Conservation (phyloP, 2,329 filamentous ascomycete species). For the Diaporthe citri region DNA sequence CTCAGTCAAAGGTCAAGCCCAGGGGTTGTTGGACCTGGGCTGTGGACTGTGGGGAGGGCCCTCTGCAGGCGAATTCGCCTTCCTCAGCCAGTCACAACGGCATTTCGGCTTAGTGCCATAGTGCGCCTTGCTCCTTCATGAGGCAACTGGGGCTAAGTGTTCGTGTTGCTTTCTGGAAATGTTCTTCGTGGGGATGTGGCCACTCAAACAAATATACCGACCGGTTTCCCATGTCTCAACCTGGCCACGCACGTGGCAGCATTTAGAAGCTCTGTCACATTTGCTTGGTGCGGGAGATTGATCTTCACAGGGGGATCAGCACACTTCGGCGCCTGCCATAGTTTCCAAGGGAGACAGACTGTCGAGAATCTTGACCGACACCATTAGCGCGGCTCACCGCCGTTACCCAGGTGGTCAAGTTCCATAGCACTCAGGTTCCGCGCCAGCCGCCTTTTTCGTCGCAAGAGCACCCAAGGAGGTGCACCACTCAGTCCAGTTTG, state of each 20-base stretch:
- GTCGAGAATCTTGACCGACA: background rate
- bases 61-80: background rate
- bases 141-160: background rate
- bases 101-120: background rate
- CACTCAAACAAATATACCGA: background rate
- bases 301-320: background rate
- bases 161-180: background rate
- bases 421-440: background rate
- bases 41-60: background rate
- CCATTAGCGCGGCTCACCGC: background rate
- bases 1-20: background rate
- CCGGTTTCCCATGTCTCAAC: background rate
- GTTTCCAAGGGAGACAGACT: no score
- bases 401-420: background rate
- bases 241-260: background rate
- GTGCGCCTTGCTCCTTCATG: background rate
- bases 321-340: background rate
- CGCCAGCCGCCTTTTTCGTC: background rate
- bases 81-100: slow-evolving; percentile 1
- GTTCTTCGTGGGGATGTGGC: background rate
- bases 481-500: background rate
- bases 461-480: background rate
- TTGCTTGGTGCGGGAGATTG: background rate
- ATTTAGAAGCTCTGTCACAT: background rate
- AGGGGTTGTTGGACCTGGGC: background rate